A percentile compares a stretch with the other conserved stretches of the same genome.
These are phyloP conservation scores for Melaleuca quinquenervia DNA, from an alignment of 345 rosid species.

Conservation along the genomic window DNA sequence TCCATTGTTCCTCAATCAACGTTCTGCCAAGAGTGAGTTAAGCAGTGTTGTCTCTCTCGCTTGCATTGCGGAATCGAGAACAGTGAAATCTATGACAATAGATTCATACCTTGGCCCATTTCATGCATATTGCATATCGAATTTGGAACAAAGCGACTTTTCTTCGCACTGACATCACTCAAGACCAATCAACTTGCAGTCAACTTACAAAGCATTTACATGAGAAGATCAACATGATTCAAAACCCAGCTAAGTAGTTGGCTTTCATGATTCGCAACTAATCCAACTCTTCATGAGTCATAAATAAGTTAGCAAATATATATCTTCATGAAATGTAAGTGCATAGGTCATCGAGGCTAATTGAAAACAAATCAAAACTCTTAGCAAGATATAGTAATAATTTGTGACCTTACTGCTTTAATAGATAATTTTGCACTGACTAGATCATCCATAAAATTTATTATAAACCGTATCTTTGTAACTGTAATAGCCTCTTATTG, in stretches of 20 bases:
- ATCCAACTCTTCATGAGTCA: not conserved
- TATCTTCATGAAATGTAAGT: not conserved
- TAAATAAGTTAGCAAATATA: not conserved
- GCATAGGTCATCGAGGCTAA: not conserved
- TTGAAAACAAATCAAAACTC: not conserved
- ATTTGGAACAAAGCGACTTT: too few relatives aligned
- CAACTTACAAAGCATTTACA: not conserved
- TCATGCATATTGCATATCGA: too few relatives aligned
- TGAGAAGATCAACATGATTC: not conserved
- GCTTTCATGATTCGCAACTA: not conserved
- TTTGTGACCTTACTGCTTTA: not conserved
- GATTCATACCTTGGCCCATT: too few relatives aligned
- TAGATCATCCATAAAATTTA: not conserved
- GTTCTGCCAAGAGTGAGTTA: too few relatives aligned
- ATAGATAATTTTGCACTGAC: not conserved
- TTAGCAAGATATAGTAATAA: not conserved
- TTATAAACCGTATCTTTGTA: not conserved
- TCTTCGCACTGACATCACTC: not conserved
- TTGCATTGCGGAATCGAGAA: too few relatives aligned
- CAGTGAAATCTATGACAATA: too few relatives aligned
- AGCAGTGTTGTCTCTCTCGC: too few relatives aligned
- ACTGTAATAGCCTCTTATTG: too few relatives aligned
- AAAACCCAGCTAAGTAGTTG: not conserved
- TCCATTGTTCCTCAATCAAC: too few relatives aligned
- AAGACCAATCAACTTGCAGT: not conserved